These are phyloP conservation scores for Penicillium frequentans DNA, from an alignment of 2,329 filamentous ascomycete species.

Conservation along the genomic window DNA sequence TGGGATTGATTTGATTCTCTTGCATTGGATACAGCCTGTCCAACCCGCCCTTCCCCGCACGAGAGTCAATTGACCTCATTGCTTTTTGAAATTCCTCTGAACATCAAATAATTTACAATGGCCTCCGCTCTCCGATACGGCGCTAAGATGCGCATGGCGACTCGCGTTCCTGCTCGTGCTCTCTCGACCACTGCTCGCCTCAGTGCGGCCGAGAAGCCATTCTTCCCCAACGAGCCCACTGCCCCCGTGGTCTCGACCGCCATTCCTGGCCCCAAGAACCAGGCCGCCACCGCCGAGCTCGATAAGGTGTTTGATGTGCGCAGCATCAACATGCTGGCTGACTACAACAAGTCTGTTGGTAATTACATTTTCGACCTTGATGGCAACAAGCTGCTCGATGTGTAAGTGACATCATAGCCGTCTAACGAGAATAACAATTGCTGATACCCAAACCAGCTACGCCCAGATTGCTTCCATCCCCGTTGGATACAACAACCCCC, in stretches of 20 bases:
- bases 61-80: conserved; percentile 4
- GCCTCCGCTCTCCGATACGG: conserved; percentile 38
- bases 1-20: not conserved
- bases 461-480: conserved; percentile 93
- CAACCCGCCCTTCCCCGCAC: conserved; percentile 8
- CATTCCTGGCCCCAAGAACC: conserved; percentile 75
- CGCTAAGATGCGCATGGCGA: conserved; percentile 32
- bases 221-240: conserved; percentile 60
- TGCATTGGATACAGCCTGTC: conserved; percentile 1
- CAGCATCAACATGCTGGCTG: conserved; percentile 78
- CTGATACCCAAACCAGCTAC: conserved; percentile 53
- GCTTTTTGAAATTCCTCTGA: not conserved
- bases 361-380: conserved; percentile 67
- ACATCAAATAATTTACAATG: conserved; percentile 28
- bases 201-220: conserved; percentile 46
- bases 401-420: conserved; percentile 35
- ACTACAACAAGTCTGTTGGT: conserved; percentile 72
- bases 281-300: conserved; percentile 68
- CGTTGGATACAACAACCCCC: conserved; percentile 87
- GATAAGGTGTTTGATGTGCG: conserved; percentile 81
- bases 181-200: conserved; percentile 38
- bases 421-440: not conserved
- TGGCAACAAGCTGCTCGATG: conserved; percentile 53
- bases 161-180: conserved; percentile 35
- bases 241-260: conserved; percentile 56